These are phyloP conservation scores for Cytospora schulzeri DNA, from an alignment of 2,329 filamentous ascomycete genomes.

Conservation along the genomic window DNA sequence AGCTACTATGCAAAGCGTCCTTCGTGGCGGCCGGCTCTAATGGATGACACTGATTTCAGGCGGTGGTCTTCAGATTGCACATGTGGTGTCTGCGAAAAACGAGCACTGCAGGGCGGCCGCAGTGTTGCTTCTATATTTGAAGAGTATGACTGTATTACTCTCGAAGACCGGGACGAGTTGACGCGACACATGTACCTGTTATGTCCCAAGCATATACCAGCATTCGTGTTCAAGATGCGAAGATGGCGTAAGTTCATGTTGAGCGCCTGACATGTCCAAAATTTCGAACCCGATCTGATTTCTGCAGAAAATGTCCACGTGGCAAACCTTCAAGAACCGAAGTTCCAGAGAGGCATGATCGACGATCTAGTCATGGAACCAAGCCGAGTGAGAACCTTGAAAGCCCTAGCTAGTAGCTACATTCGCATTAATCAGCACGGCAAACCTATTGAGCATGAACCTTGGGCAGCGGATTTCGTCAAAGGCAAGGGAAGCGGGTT, in stretches of 20 bases:
- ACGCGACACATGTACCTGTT: constrained; percentile 27
- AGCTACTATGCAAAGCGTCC: neutral
- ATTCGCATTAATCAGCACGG: constrained; percentile 30
- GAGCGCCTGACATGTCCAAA: neutral
- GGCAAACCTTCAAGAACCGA: constrained; percentile 31
- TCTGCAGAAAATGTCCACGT: constrained; percentile 31
- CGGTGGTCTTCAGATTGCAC: constrained; percentile 6
- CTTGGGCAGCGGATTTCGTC: constrained; percentile 17
- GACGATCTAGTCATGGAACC: constrained; percentile 37
- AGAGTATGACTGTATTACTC: neutral
- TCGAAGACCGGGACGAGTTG: neutral
- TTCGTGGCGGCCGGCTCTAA: neutral
- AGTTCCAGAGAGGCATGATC: constrained; percentile 36
- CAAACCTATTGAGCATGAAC: constrained; percentile 18
- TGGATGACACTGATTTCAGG: neutral
- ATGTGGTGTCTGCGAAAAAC: neutral
- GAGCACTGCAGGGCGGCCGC: neutral
- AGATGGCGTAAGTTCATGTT: constrained; percentile 30
- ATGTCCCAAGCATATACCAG: constrained; percentile 20
- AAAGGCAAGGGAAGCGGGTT: constrained; percentile 13
- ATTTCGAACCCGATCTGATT: neutral
- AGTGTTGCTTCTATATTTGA: neutral
- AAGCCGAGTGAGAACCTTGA: constrained; percentile 32
- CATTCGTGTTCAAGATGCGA: constrained; percentile 31
- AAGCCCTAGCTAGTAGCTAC: constrained; percentile 36